A percentile compares a stretch with the other conserved stretches of the same genome.
Conservation (phyloP, 495 filamentous ascomycete genomes). For the Annulohypoxylon stygium region DNA sequence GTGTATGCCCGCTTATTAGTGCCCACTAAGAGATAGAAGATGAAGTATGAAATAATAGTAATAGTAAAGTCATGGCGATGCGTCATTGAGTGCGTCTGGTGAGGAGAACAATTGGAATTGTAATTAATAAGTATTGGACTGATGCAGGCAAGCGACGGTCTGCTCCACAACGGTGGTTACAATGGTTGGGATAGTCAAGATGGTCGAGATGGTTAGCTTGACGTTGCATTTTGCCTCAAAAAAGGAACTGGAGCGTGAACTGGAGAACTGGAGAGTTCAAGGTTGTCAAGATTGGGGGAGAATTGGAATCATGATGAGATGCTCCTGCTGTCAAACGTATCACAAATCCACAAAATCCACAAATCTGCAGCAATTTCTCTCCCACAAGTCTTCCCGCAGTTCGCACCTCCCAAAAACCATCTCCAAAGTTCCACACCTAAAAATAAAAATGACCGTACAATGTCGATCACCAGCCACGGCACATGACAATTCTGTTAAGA, state of each 20-base stretch:
- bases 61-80: conserved; percentile 14
- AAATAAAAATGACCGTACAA: conserved; percentile 22
- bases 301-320: conserved; percentile 20
- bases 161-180: conserved; percentile 18
- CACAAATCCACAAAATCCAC: background rate
- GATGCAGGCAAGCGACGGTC: conserved; percentile 8
- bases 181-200: background rate
- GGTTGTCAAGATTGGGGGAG: background rate
- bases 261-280: no score
- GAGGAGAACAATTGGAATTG: conserved; percentile 14
- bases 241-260: background rate
- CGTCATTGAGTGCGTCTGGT: conserved; percentile 23
- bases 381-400: conserved; percentile 6
- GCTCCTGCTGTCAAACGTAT: conserved; percentile 17
- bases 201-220: conserved; percentile 5
- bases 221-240: conserved; percentile 25
- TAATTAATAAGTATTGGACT: conserved; percentile 19
- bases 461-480: conserved; percentile 32
- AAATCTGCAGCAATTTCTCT: conserved; percentile 28
- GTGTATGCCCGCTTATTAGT: background rate
- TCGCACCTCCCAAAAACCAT: background rate
- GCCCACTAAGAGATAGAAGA: background rate
- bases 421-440: conserved; percentile 23
- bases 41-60: conserved; percentile 15
- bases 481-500: conserved; percentile 27